phyloP scores from a whole-genome alignment of 306 rosid genomes.

The Albizia julibrissin region DNA sequence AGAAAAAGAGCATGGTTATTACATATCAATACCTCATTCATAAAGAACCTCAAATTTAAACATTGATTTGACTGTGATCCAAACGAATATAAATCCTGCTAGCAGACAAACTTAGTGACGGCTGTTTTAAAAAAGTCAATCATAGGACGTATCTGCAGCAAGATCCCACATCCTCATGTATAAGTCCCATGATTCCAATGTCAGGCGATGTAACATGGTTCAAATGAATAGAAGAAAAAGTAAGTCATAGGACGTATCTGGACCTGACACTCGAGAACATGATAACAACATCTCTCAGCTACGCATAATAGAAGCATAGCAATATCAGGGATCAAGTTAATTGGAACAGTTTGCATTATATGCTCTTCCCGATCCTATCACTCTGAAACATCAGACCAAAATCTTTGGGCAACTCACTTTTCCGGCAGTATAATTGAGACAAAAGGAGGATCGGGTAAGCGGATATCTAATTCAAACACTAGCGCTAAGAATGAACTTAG shows the following conservation, averaged over 20 bases:
- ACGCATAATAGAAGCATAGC: not conserved
- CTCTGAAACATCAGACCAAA: not conserved
- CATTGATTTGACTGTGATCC: not conserved
- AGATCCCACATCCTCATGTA: not conserved
- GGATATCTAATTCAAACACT: not conserved
- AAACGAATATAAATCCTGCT: not conserved
- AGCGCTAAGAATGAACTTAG: constrained; percentile 20
- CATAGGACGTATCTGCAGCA: not conserved
- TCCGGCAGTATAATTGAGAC: not conserved
- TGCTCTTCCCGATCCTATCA: not conserved
- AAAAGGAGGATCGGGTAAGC: not conserved
- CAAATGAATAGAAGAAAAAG: not conserved
- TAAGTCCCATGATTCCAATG: not conserved
- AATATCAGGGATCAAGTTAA: not conserved
- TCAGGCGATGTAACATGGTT: not conserved
- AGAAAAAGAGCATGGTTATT: not conserved
- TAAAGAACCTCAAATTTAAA: not conserved
- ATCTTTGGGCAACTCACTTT: not conserved
- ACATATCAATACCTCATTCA: not conserved
- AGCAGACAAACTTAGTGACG: not conserved
- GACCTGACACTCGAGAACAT: not conserved
- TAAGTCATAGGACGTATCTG: not conserved
- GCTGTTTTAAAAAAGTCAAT: not conserved
- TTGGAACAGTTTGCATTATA: not conserved
- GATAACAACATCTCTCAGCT: not conserved